A percentile compares a stretch with the other conserved stretches of the same genome.
phyloP scores from a whole-genome alignment of 2,329 filamentous ascomycete genomes.

The Endoconidiophora polonica region DNA sequence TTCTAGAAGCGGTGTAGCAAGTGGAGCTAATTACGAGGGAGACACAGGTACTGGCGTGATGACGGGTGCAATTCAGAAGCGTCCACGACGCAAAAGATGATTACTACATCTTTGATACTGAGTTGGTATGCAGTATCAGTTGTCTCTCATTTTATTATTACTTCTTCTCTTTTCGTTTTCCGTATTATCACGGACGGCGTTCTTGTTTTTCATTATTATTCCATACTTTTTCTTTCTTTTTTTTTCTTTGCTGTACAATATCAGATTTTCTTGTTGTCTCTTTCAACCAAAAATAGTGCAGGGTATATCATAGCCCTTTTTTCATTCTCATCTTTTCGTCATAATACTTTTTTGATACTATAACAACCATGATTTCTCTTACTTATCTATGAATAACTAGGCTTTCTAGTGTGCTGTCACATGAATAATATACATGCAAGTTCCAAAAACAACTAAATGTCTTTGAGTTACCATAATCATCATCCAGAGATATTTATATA shows the following conservation, averaged over 20 bases:
- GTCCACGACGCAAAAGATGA: background rate
- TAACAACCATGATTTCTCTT: too few species aligned
- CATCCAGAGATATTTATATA: too few species aligned
- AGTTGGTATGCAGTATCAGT: constrained; percentile 1
- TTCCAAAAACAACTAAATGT: too few species aligned
- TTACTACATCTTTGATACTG: background rate
- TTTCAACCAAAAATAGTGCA: background rate
- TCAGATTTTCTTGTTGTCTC: background rate
- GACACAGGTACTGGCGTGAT: too few species aligned
- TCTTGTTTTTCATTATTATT: background rate
- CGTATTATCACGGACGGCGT: background rate
- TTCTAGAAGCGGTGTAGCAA: too few species aligned
- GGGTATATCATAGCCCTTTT: too few species aligned
- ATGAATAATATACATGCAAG: too few species aligned
- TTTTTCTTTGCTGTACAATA: constrained; percentile 8
- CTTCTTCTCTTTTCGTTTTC: background rate
- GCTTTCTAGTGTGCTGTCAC: too few species aligned
- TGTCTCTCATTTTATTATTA: background rate
- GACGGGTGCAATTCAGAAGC: too few species aligned
- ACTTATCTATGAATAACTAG: too few species aligned
- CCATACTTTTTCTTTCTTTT: background rate
- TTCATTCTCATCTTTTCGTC: background rate
- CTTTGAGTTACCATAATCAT: too few species aligned
- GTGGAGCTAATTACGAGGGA: too few species aligned
- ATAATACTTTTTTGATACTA: background rate